Evolutionary conservation across 768 basidiomycete species (phyloP), one percentile per base, ranked within the genome.

Genomic region (Boletellus sp.): DNA sequence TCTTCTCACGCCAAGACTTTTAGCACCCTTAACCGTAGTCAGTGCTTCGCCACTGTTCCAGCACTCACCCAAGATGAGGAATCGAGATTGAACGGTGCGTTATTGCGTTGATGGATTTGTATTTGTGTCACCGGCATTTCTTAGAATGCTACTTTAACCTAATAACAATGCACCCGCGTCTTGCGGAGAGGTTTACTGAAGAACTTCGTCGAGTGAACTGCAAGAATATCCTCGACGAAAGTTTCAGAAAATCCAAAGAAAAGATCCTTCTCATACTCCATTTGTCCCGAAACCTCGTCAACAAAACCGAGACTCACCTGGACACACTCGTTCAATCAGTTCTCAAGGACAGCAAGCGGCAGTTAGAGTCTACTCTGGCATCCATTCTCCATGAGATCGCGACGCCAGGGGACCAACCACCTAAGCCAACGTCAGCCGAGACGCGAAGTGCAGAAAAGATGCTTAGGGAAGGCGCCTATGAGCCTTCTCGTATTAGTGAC

Each of bases 221-320:
- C 37, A 56, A 61, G 44, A 50, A 23, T 12, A 44, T 65, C 41
- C 6, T 26, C 0, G 53, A 66, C 3, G 54, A 58, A 38, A 39
- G 20, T 13, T 66, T 65, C 47, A 53, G 55, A 41, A 61, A 22
- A 31, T 61, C 53, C 1, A 65, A 65, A 42, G 63, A 59, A 28
- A 61, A 52, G 19, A 64, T 65, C 0, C 49, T 51, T n/a, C 52
- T 64, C 12, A 20, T 45, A 24, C 49, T 55, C 20, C 44, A 61
- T 43, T 31, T 65, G 26, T 56, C 48, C 5, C 52, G 50, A 15
- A 53, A 28, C 23, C 45, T 63, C 32, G 33, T 55, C 6, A 53
- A 47, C 34, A 48, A 38, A 16, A 54, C 54, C 0, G 51, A 65
- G 8, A 15, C 23, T 24, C 62, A 65, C 11, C 35, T 55, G 0